Evolutionary conservation across 2,329 filamentous ascomycete genomes (phyloP), one percentile per base, ranked within the genome.

Genomic region (Metarhizium brunneum): DNA sequence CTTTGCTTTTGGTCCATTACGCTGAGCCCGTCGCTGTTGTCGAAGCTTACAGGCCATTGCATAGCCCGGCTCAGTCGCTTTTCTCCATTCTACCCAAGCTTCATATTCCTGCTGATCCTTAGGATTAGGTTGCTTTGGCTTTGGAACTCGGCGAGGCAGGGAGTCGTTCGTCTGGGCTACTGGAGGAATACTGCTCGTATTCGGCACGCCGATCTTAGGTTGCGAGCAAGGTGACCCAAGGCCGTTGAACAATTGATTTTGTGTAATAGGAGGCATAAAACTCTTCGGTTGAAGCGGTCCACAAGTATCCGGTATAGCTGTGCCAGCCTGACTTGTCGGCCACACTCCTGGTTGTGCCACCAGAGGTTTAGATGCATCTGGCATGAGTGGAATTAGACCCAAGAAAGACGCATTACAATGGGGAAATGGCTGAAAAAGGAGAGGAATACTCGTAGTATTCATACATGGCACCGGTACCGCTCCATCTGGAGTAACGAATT

Each of bases 11-110:
- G 29, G 47, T 20, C 57, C 49, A 36, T 60, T 60, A 25, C 68
- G 62, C 54, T 70, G 69, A 29, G 64, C 66, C 52, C 73, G 67
- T 29, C 66, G 63, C 56, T 73, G 71, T 60, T 78, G 75, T 50
- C 75, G 67, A 45, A 66, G 65, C 58, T 75, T 75, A 65, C 76
- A 78, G 59, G 71, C 67, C 56, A 73, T 59, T 29, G 76, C 75
- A 59, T 78, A 78, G 2, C 73, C 74, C 6, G 76, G 76, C 59
- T 77, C 72, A 50, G 73, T 71, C 25, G 72, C 72, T 59, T 78
- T 78, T 55, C 74, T 71, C 71, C 71, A 76, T 62, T 78, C 76
- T 38, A 78, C 71, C 59, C 71, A 78, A 40, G 69, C 72, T 63
- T 78, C 76, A 61, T 78, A 78, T 56, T 69, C 66, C 57, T 75